Evolutionary conservation across 73 alveolate species (phyloP).

Genomic region (Breviolum minutum): DNA sequence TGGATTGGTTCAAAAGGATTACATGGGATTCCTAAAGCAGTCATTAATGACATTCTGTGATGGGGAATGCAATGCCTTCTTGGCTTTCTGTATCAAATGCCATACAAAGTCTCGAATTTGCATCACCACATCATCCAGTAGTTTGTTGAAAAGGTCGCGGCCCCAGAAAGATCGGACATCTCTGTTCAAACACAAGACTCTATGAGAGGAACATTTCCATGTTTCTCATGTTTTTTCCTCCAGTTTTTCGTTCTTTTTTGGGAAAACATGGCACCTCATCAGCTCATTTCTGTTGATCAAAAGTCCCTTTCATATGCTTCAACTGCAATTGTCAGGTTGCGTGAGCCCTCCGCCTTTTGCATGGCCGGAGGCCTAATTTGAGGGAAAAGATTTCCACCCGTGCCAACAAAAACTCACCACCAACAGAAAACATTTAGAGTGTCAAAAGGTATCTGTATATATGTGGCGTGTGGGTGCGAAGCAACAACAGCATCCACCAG

Average conservation of each 20-base stretch:
- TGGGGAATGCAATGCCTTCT: no score
- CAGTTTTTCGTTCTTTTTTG: not conserved
- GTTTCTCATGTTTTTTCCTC: not conserved
- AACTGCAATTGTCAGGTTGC: not conserved
- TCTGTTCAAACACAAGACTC: not conserved
- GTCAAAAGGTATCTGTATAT: no score
- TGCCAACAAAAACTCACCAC: no score
- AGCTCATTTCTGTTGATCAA: not conserved
- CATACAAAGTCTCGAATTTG: no score
- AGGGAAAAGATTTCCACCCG: no score
- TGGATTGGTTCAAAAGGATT: not conserved
- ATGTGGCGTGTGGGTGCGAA: no score
- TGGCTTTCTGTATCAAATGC: no score
- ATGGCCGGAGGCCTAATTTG: not conserved
- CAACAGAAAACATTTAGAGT: no score
- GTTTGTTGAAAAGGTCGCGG: no score
- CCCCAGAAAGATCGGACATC: no score
- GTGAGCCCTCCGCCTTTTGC: slow-evolving; percentile 76
- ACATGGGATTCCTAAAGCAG: not conserved
- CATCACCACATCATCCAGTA: no score
- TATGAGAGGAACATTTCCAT: not conserved
- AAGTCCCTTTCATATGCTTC: not conserved
- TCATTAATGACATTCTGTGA: not conserved
- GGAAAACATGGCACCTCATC: not conserved
- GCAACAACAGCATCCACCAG: no score